Base-by-base conservation (phyloP, 2,329 filamentous ascomycete genomes). In the Pseudopyricularia cyperi region DNA sequence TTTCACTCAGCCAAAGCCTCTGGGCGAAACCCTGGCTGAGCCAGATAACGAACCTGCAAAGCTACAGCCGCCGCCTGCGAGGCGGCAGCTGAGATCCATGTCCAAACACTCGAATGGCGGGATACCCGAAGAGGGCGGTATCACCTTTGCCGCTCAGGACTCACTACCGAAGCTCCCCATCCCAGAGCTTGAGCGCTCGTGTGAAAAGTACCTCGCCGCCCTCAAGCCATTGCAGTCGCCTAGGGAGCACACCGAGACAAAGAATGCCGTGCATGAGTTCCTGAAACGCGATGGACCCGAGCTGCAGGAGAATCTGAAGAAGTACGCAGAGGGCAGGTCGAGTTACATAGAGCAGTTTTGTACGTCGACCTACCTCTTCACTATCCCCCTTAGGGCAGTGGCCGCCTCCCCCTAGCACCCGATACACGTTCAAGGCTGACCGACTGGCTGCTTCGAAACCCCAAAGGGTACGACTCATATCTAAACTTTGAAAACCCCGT, bases 301-400 rank as follows among this genome's bases (percentile, higher is more conserved):
- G 46, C 70, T 98, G 48, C 90, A 98, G 64, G 88, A 93, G 55
- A 90, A 85, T 66, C 70, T 97, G 53, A 93, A 90, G 71, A 82
- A 84, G 61, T 98, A 97, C 71, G 90, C 93, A 8, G 82, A 81
- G 48, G 89, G 86, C 46, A 91, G 90, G 69, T 88, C 88, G 35
- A 97, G 91, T 68, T 98, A 96, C 64, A 97, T 98, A 60, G 93
- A 97, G 65, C 93, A 98, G 62, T 98, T 98, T 61, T 98, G 91
- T 95, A 78, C 64, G 87, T 77, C 17, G 17, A 4, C 1, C n/a
- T 15, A 33, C 44, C 11, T 32, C 7, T 22, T 7, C 17, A 26
- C 7, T 12, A n/a, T 51, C 22, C 12, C 12, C n/a, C 7, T 22
- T 7, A n/a, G n/a, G n/a, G n/a, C n/a, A n/a, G n/a, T 30, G 28